Evolutionary conservation across 805 yeast genomes (phyloP).

Genomic region (Ogataea chonburiensis): DNA sequence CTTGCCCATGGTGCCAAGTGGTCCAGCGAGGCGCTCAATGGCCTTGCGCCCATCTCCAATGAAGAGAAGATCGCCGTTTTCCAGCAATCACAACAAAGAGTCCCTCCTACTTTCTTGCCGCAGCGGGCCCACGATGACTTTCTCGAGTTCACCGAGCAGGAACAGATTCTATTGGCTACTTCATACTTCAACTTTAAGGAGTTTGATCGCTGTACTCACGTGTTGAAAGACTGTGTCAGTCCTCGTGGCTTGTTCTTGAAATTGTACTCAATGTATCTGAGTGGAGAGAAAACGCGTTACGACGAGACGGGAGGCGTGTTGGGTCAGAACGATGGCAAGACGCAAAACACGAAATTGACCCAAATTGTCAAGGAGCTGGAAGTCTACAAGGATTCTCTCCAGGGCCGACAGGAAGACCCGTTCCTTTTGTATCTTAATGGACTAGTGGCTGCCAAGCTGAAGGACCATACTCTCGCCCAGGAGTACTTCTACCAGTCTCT

Average conservation of each 20-base stretch:
- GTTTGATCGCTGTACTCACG: slow-evolving; percentile 71
- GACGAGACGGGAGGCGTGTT: slow-evolving; percentile 73
- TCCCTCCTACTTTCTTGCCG: slow-evolving; percentile 12
- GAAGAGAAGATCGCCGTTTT: slow-evolving; percentile 23
- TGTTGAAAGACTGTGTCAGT: slow-evolving; percentile 50
- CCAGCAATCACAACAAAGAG: slow-evolving; percentile 19
- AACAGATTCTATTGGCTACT: slow-evolving; percentile 59
- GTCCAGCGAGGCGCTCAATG: slow-evolving; percentile 78
- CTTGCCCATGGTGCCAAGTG: slow-evolving; percentile 75
- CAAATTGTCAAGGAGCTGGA: slow-evolving; percentile 45
- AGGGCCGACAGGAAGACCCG: slow-evolving; percentile 41
- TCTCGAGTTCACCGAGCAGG: slow-evolving; percentile 37
- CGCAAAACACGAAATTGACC: slow-evolving; percentile 31
- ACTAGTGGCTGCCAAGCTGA: slow-evolving; percentile 58
- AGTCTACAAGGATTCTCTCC: slow-evolving; percentile 22
- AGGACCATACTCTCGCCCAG: slow-evolving; percentile 60
- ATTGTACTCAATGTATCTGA: slow-evolving; percentile 65
- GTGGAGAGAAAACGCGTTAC: slow-evolving; percentile 74
- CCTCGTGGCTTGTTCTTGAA: slow-evolving; percentile 58
- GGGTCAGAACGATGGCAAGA: slow-evolving; percentile 37
- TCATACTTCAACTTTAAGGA: slow-evolving; percentile 80
- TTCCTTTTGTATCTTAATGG: slow-evolving; percentile 75
- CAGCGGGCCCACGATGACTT: slow-evolving; percentile 24
- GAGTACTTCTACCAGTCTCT: slow-evolving; percentile 60
- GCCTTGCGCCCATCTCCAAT: slow-evolving; percentile 38